phyloP scores from a whole-genome alignment of 2,329 filamentous ascomycete species.

The Phaeosphaeriaceae sp. region DNA sequence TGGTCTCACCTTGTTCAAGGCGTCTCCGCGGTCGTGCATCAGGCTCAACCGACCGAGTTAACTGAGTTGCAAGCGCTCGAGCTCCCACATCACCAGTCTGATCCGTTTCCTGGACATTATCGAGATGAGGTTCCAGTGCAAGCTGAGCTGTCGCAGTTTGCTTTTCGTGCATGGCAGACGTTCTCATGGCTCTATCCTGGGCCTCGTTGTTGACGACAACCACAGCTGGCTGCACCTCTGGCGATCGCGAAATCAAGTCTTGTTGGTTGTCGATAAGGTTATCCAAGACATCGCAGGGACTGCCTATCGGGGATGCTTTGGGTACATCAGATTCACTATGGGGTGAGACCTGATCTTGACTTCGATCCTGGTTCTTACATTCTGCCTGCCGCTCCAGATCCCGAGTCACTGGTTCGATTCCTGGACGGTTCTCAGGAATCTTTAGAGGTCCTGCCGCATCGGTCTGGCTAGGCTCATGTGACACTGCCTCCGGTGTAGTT shows the following conservation, averaged over 20 bases:
- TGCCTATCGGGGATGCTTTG: neutral
- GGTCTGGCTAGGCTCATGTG: too few relatives aligned
- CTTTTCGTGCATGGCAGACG: neutral
- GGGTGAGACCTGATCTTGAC: neutral
- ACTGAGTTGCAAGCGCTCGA: neutral
- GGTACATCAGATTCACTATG: neutral
- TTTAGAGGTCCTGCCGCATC: neutral
- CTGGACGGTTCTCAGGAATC: neutral
- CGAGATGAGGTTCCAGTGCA: neutral
- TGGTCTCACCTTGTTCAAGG: neutral
- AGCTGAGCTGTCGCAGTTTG: neutral
- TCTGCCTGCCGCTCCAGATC: neutral
- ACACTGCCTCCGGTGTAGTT: neutral
- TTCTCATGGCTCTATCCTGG: neutral
- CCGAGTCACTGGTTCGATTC: neutral
- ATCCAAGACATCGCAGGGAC: neutral
- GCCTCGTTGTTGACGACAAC: neutral
- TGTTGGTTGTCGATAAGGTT: neutral
- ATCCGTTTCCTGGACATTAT: neutral
- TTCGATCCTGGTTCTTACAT: neutral
- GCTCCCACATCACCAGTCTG: neutral
- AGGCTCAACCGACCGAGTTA: neutral
- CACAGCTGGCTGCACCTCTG: neutral
- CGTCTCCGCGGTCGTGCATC: neutral
- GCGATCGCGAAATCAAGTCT: neutral